Evolutionary conservation across 1,139 yeast species (phyloP).

Genomic region (Protomyces inouyei): DNA sequence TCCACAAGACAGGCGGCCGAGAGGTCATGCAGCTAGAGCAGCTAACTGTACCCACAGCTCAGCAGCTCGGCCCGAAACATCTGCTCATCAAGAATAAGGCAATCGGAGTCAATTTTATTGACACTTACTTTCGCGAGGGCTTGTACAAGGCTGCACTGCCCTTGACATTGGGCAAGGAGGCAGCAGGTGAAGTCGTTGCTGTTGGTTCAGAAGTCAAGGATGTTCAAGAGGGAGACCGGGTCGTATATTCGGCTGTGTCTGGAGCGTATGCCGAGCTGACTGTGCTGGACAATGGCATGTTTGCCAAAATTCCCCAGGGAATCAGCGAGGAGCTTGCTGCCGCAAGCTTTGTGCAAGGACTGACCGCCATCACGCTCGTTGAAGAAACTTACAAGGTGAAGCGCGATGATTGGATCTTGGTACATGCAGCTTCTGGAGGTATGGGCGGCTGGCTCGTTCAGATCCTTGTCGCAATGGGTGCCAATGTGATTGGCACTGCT

Average conservation of each 20-base stretch:
- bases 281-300: slow-evolving; percentile 64
- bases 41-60: slow-evolving; percentile 53
- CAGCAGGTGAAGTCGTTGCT: slow-evolving; percentile 67
- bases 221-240: slow-evolving; percentile 65
- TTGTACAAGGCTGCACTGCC: slow-evolving; percentile 50
- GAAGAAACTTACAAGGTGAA: slow-evolving; percentile 62
- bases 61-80: slow-evolving; percentile 40
- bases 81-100: slow-evolving; percentile 65
- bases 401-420: slow-evolving; percentile 62
- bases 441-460: slow-evolving; percentile 71
- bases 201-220: slow-evolving; percentile 57
- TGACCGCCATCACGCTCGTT: slow-evolving; percentile 70
- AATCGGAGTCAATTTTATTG: slow-evolving; percentile 78
- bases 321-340: slow-evolving; percentile 53
- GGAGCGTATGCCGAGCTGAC: slow-evolving; percentile 41
- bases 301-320: slow-evolving; percentile 48
- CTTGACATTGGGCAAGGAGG: slow-evolving; percentile 63
- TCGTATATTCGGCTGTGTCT: slow-evolving; percentile 53
- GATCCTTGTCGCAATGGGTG: slow-evolving; percentile 58
- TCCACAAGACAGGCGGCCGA: slow-evolving; percentile 55
- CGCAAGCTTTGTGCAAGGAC: slow-evolving; percentile 61
- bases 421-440: slow-evolving; percentile 95
- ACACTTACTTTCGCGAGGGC: slow-evolving; percentile 73
- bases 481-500: slow-evolving; percentile 76
- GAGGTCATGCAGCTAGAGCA: slow-evolving; percentile 53